These are phyloP conservation scores for Pseudogymnoascus sp. DNA, from an alignment of 2,329 filamentous ascomycete species.

Conservation along the genomic window DNA sequence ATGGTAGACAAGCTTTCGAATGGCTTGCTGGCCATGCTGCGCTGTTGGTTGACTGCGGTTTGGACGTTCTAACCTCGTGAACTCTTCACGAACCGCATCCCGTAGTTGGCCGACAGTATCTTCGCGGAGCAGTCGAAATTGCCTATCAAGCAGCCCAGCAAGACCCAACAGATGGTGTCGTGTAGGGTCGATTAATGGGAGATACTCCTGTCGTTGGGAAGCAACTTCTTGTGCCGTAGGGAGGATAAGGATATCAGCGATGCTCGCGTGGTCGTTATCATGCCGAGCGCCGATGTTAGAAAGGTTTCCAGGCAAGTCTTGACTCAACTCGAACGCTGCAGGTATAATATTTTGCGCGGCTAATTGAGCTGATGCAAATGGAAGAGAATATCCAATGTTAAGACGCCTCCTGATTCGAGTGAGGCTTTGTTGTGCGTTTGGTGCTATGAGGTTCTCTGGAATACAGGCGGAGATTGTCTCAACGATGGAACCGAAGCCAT, in stretches of 20 bases:
- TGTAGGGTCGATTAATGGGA: conserved; percentile 33
- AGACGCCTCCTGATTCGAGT: conserved; percentile 21
- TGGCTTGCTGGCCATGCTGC: conserved; percentile 25
- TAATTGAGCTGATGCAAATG: conserved; percentile 15
- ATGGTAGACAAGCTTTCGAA: conserved; percentile 29
- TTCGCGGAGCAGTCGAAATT: conserved; percentile 48
- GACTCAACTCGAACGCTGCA: conserved; percentile 20
- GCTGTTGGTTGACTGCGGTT: conserved; percentile 32
- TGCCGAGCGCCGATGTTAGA: conserved; percentile 32
- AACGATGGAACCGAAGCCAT: conserved; percentile 21
- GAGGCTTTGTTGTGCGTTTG: conserved; percentile 19
- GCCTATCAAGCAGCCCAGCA: conserved; percentile 40
- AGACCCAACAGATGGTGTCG: conserved; percentile 36
- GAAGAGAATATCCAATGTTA: conserved; percentile 20
- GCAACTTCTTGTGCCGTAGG: conserved; percentile 42
- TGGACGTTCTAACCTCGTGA: conserved; percentile 27
- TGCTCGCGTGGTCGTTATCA: conserved; percentile 42
- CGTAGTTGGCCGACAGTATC: conserved; percentile 47
- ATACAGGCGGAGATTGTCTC: conserved; percentile 21
- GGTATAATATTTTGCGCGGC: conserved; percentile 12
- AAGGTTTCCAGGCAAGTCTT: conserved; percentile 27
- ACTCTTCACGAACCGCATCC: conserved; percentile 37
- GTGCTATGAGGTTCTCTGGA: conserved; percentile 17
- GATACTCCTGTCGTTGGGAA: conserved; percentile 35
- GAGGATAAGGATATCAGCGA: conserved; percentile 39